Conservation (phyloP, 2,329 filamentous ascomycete genomes). For the Mycosphaerella sp. region DNA sequence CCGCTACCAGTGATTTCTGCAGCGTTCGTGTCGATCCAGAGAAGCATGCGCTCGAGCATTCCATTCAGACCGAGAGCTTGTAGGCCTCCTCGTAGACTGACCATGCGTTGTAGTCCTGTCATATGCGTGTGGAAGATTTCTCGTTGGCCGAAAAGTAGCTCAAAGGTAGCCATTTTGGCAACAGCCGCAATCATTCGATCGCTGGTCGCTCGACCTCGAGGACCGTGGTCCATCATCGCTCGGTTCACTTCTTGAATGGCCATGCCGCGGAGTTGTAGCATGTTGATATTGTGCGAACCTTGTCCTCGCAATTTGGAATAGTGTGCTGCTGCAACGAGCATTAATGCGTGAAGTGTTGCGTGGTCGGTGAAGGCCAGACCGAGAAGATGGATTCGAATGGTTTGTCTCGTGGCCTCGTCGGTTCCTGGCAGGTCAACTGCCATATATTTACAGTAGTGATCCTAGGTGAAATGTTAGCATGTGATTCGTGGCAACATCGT, state of each 20-base stretch:
- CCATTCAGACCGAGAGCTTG: constrained; percentile 40
- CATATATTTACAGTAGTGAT: constrained; percentile 32
- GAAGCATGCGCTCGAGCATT: constrained; percentile 42
- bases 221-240: constrained; percentile 31
- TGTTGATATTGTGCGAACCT: constrained; percentile 31
- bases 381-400: constrained; percentile 38
- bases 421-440: constrained; percentile 41
- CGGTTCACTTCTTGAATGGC: constrained; percentile 42
- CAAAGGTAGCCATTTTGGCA: constrained; percentile 48
- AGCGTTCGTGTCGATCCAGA: constrained; percentile 44
- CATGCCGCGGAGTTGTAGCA: constrained; percentile 41
- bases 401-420: constrained; percentile 32
- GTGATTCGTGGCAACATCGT: neutral
- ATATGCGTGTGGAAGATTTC: constrained; percentile 45
- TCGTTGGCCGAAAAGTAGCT: constrained; percentile 45
- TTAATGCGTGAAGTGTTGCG: constrained; percentile 38
- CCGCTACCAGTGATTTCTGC: constrained; percentile 22
- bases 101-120: constrained; percentile 40
- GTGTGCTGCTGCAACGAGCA: constrained; percentile 40
- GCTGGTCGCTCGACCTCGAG: constrained; percentile 26
- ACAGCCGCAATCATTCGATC: constrained; percentile 46
- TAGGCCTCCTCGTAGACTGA: constrained; percentile 43
- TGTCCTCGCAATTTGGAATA: constrained; percentile 32
- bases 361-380: constrained; percentile 39
- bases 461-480: constrained; percentile 19